phyloP scores from a whole-genome alignment of 345 rosid species.

The Geranium rotundifolium region DNA sequence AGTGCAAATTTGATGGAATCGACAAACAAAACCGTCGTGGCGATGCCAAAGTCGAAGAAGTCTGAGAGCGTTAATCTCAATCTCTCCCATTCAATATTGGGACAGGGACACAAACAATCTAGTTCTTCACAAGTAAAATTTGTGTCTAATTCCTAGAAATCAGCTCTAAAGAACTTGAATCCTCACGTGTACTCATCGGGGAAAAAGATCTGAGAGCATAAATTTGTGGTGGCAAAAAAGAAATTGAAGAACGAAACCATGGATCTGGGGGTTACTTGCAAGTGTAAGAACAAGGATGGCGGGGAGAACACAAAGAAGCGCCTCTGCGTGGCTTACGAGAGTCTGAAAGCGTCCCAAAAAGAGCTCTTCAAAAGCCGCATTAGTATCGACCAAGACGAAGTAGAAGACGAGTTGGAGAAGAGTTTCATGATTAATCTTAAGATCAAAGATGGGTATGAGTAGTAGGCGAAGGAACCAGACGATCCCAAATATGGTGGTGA shows the following conservation, averaged over 20 bases:
- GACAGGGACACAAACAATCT: conserved; percentile 22
- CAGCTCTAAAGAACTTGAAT: conserved; percentile 19
- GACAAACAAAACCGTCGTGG: conserved; percentile 23
- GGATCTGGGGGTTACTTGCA: conserved; percentile 32
- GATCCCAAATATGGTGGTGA: conserved; percentile 5
- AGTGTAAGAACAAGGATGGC: conserved; percentile 47
- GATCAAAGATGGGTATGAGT: conserved; percentile 10
- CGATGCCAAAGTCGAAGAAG: conserved; percentile 19
- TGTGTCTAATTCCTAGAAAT: conserved; percentile 14
- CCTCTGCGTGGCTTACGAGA: conserved; percentile 72
- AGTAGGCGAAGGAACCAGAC: conserved; percentile 12
- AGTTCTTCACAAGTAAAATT: no score
- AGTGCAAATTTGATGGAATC: conserved; percentile 34
- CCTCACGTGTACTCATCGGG: conserved; percentile 36
- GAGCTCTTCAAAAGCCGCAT: conserved; percentile 47
- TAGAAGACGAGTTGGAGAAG: conserved; percentile 21
- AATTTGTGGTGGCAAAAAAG: conserved; percentile 77
- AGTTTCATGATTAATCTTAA: conserved; percentile 16
- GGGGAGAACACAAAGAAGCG: conserved; percentile 50
- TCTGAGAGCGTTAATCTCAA: conserved; percentile 76
- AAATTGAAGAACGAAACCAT: conserved; percentile 39
- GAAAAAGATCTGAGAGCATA: conserved; percentile 63
- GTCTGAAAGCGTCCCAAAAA: conserved; percentile 73
- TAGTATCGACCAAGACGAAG: conserved; percentile 7
- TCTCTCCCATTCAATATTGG: conserved; percentile 31